Base-by-base conservation (phyloP, 129 eudicot species). In the Lactuca saligna region DNA sequence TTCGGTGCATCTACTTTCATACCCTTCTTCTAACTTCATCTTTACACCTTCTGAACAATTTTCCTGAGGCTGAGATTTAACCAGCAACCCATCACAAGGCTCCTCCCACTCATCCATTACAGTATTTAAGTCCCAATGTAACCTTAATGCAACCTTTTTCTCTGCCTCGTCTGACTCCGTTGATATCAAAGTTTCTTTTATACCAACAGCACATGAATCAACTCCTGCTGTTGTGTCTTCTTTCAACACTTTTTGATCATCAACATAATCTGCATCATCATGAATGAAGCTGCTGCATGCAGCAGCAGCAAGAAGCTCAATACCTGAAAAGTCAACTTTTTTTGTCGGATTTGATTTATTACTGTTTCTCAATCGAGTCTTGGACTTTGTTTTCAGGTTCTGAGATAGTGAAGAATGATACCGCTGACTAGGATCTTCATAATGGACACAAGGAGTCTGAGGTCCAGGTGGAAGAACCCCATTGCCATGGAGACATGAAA, bases 41-140 rank as follows among this genome's bases (percentile, higher is more conserved):
- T 54, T 41, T 48, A 62, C 72, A 25, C 2, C 29, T 25, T 25
- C 29, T 41, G 54, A 55, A 63, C 51, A 37, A 4, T 14, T 13
- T 32, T 20, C 46, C n/a, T 8, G 38, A 71, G 20, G 5, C 51
- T 15, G 7, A n/a, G 64, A 63, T 49, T 38, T 51, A 49, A 50
- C 12, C 48, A 9, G 38, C n/a, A 50, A 61, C 66, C 61, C 54
- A 42, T 51, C n/a, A 69, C 69, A 78, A 60, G 82, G 82, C 65
- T 71, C 73, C 37, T 71, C 69, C 82, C 82, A 78, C 35, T 71
- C 78, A 48, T 78, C 82, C 82, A 78, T 71, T 17, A 71, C 73
- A 0, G 72, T 78, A 31, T 72, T 78, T 13, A 72, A 65, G 69
- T 78, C 82, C 82, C 82, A 78, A 61, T 78, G 82, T 37, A 78